These are phyloP conservation scores for Neurospora terricola DNA, from an alignment of 495 filamentous ascomycete genomes.

Conservation along the genomic window DNA sequence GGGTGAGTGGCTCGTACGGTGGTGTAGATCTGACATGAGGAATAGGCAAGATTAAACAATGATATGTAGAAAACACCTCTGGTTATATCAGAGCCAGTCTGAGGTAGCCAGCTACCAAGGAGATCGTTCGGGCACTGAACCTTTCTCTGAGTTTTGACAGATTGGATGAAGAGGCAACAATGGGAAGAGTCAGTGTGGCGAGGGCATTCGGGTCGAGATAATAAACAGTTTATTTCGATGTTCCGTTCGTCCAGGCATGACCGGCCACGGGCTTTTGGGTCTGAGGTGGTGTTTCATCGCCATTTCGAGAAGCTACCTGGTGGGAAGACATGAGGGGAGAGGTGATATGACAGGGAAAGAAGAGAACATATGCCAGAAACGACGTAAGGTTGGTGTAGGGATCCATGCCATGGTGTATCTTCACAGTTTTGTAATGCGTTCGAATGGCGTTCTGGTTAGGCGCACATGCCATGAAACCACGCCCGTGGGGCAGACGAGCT, in stretches of 20 bases:
- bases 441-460: neutral
- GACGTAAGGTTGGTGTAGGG: neutral
- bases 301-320: neutral
- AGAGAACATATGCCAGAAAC: neutral
- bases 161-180: neutral
- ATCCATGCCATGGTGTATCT: neutral
- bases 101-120: neutral
- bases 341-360: neutral
- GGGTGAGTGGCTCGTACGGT: neutral
- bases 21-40: neutral
- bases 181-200: neutral
- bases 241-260: neutral
- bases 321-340: neutral
- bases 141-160: neutral
- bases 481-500: neutral
- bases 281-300: neutral
- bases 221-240: neutral
- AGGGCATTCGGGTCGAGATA: neutral
- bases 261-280: neutral
- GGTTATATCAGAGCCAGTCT: neutral
- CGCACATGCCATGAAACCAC: neutral
- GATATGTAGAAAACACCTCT: neutral
- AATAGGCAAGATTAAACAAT: neutral
- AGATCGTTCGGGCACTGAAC: neutral
- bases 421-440: neutral